A percentile compares a stretch with the other conserved stretches of the same genome.
Conservation (phyloP, 1,284 basidiomycete genomes). For the Prillingera fragicola region DNA sequence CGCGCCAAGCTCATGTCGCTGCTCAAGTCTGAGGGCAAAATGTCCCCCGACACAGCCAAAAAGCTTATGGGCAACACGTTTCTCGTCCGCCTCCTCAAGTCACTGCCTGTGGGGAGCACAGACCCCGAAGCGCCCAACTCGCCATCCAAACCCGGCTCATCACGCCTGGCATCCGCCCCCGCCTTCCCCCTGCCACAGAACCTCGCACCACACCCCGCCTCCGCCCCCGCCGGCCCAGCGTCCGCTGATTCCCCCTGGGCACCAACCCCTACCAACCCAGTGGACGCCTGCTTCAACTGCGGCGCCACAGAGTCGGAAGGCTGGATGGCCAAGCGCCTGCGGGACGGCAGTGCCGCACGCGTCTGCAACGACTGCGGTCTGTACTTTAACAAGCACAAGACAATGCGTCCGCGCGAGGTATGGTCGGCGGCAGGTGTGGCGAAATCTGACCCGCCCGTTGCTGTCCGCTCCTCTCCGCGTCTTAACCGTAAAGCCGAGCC, state of each 20-base stretch:
- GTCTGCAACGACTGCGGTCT: conserved; percentile 45
- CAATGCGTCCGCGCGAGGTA: conserved; percentile 41
- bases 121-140: background rate
- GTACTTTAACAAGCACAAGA: conserved; percentile 44
- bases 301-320: conserved; percentile 30
- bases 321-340: conserved; percentile 40
- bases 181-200: background rate
- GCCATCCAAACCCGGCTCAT: background rate
- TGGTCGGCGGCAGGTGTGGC: conserved; percentile 17
- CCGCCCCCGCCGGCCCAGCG: no score
- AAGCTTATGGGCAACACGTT: conserved; percentile 37
- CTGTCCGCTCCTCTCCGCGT: conserved; percentile 6
- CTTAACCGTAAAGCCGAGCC: conserved; percentile 4
- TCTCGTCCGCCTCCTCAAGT: conserved; percentile 36
- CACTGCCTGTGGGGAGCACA: conserved; percentile 23
- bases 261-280: background rate
- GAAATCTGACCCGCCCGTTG: background rate
- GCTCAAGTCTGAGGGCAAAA: conserved; percentile 34
- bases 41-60: conserved; percentile 38
- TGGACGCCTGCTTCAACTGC: conserved; percentile 37
- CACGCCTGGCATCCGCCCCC: background rate
- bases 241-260: background rate
- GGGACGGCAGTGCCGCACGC: conserved; percentile 33
- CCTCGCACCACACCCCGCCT: no score
- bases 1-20: conserved; percentile 33